phyloP scores from a whole-genome alignment of 495 filamentous ascomycete genomes.

The Aspergillus egyptiacus region DNA sequence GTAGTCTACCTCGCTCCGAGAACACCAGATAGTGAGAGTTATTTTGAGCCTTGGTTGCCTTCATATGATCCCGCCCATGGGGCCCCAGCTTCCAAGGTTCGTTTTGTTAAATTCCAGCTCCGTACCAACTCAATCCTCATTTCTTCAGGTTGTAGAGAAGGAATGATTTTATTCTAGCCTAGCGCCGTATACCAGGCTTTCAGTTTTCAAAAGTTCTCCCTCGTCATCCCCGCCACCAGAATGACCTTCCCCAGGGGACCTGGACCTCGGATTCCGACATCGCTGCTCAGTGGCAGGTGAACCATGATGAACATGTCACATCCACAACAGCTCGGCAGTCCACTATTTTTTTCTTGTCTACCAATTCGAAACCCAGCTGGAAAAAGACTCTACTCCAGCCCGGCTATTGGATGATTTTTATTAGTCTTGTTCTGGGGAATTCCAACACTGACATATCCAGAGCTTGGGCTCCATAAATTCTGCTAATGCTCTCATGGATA shows the following conservation, averaged over 20 bases:
- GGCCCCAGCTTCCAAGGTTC: too few species aligned
- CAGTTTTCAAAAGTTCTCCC: background rate
- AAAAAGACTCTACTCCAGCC: slow-evolving; percentile 55
- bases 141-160: too few species aligned
- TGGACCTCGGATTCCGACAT: too few species aligned
- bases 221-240: slow-evolving; percentile 38
- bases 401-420: slow-evolving; percentile 57
- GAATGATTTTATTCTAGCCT: too few species aligned
- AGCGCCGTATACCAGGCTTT: slow-evolving; percentile 1
- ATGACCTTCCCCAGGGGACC: slow-evolving; percentile 56
- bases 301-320: too few species aligned
- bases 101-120: too few species aligned
- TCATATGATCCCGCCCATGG: too few species aligned
- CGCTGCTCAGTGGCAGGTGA: slow-evolving; percentile 3
- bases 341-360: slow-evolving; percentile 43
- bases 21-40: too few species aligned
- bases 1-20: slow-evolving; percentile 1
- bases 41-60: too few species aligned
- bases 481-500: slow-evolving; percentile 41
- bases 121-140: too few species aligned
- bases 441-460: slow-evolving; percentile 61
- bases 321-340: slow-evolving; percentile 47
- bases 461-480: slow-evolving; percentile 36
- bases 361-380: slow-evolving; percentile 58
- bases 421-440: slow-evolving; percentile 37